Base-by-base conservation (phyloP, 2,329 filamentous ascomycete species). In the Phialemonium atrogriseum region DNA sequence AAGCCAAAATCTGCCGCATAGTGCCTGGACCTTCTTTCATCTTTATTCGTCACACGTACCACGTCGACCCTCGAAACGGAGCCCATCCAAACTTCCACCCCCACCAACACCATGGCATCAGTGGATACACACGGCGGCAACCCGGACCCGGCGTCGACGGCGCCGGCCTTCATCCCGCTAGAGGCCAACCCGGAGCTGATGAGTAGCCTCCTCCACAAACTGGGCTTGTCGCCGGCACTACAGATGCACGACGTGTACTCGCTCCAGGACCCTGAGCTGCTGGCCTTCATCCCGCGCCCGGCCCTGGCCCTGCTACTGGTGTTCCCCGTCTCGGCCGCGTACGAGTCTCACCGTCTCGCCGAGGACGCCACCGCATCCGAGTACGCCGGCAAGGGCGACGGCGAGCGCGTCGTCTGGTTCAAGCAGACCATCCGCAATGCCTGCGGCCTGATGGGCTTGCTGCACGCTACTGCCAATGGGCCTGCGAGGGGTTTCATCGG, bases 361-460 rank as follows among this genome's bases (percentile, higher is more conserved):
- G 88, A 94, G 63, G 88, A 95, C 59, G 62, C 64, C 30, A 54
- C 68, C 14, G 62, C 64, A 24, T 43, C 62, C 3, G 73, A 77
- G 23, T 94, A 94, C 62, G 52, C 55, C 0, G 82, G 80, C 25
- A 68, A 65, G 12, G 87, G 87, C 2, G 59, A 70, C 1, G 51
- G 49, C 0, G 85, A 95, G 51, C 80, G 84, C 5, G 84, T 95
- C 0, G 50, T 94, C 7, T 98, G 89, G 91, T 96, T 88, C 69
- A 83, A 77, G 46, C 89, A 96, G 63, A 96, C 88, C 0, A 95
- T 96, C 47, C 74, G 83, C 38, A 94, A 96, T 54, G 86, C 89
- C 1, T 96, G 89, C 55, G 89, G 89, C 0, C 62, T 94, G 26
- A 94, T 95, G 64, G 91, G 84, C 0, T 59, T 96, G 17, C 55